phyloP scores from a whole-genome alignment of 257 asterid genomes.

The Leonotis leonurus region DNA sequence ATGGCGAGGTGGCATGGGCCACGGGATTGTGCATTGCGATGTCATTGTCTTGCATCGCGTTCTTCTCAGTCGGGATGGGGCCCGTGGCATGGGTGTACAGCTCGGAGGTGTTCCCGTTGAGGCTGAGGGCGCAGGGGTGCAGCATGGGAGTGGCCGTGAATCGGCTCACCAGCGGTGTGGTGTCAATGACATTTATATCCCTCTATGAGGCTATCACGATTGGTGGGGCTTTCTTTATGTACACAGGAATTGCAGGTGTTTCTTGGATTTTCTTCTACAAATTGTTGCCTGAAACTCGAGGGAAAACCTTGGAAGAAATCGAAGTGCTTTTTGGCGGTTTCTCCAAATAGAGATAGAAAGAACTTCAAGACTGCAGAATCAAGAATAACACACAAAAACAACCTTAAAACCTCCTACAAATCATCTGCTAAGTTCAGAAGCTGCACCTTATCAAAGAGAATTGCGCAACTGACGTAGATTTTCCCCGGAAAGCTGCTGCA shows the following conservation, averaged over 20 bases:
- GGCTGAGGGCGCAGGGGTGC: constrained; percentile 34
- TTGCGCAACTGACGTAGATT: constrained; percentile 21
- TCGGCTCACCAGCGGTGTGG: constrained; percentile 25
- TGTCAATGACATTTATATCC: constrained; percentile 27
- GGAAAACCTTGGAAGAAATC: constrained; percentile 25
- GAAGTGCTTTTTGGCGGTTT: constrained; percentile 25
- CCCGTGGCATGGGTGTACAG: constrained; percentile 38
- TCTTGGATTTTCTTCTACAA: constrained; percentile 25
- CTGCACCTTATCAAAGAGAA: constrained; percentile 50
- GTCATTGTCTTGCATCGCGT: constrained; percentile 16
- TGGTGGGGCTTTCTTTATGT: constrained; percentile 29
- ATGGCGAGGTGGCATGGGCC: constrained; percentile 11
- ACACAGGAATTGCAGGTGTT: neutral
- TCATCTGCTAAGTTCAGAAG: constrained; percentile 32
- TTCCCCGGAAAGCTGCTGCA: constrained; percentile 24
- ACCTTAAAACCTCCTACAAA: neutral
- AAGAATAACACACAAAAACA: neutral
- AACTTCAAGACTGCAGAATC: neutral
- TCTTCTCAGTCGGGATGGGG: constrained; percentile 35
- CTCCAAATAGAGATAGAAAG: constrained; percentile 22
- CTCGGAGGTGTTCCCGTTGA: constrained; percentile 26
- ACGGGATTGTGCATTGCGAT: constrained; percentile 7
- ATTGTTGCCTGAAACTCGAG: constrained; percentile 32
- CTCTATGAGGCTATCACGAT: constrained; percentile 30
- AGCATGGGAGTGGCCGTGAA: constrained; percentile 24